Conservation (phyloP, 768 basidiomycete species). For the Agaricus blazei region DNA sequence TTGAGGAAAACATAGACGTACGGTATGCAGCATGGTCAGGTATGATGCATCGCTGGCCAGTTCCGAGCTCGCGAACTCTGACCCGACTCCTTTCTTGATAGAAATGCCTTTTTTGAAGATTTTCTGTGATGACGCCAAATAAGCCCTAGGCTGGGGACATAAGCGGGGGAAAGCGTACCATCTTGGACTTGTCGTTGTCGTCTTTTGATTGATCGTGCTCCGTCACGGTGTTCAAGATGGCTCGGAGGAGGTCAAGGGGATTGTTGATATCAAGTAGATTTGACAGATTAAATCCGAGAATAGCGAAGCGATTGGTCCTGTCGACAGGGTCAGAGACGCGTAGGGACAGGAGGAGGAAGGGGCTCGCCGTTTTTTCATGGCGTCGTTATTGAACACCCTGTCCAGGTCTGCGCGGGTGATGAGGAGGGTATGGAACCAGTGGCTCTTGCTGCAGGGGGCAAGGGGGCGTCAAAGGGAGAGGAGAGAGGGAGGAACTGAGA, state of each 20-base stretch:
- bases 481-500: background rate
- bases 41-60: conserved; percentile 58
- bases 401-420: conserved; percentile 72
- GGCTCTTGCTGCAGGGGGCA: conserved; percentile 49
- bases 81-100: conserved; percentile 42
- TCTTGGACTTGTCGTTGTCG: conserved; percentile 68
- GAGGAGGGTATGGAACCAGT: conserved; percentile 88
- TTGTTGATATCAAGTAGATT: conserved; percentile 77
- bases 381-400: conserved; percentile 63
- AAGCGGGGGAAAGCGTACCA: conserved; percentile 36
- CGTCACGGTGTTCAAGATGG: conserved; percentile 61
- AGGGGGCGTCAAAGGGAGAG: conserved; percentile 7
- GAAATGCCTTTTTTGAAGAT: conserved; percentile 49
- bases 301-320: conserved; percentile 79
- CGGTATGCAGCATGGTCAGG: conserved; percentile 70
- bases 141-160: background rate
- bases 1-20: conserved; percentile 27
- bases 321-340: background rate
- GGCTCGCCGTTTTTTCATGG: conserved; percentile 73
- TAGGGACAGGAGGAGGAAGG: background rate
- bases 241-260: conserved; percentile 74
- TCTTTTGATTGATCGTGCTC: conserved; percentile 81
- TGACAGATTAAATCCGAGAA: conserved; percentile 84
- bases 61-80: conserved; percentile 58
- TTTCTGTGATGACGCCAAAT: conserved; percentile 26